Evolutionary conservation across 768 basidiomycete species (phyloP).

Genomic region (Collybiopsis confluens): DNA sequence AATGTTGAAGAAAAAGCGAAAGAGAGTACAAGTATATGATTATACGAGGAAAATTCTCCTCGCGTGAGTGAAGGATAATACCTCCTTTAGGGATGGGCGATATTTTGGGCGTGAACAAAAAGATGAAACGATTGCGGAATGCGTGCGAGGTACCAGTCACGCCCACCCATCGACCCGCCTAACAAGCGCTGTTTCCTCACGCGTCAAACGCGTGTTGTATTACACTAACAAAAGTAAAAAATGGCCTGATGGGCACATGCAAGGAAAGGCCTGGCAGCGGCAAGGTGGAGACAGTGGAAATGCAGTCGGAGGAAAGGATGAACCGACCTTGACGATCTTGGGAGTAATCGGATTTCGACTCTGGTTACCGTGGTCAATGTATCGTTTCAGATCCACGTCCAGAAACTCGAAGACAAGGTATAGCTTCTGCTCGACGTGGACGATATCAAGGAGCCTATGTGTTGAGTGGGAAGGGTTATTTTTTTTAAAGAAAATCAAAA

Average conservation of each 20-base stretch:
- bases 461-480: neutral
- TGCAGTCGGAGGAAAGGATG: constrained; percentile 8
- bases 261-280: no score
- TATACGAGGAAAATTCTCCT: no score
- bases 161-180: no score
- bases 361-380: constrained; percentile 86
- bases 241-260: no score
- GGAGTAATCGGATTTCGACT: constrained; percentile 66
- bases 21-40: no score
- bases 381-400: constrained; percentile 94
- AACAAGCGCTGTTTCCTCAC: constrained; percentile 8
- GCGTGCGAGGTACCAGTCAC: no score
- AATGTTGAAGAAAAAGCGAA: no score
- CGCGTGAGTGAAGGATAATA: no score
- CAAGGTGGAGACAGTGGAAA: constrained; percentile 10
- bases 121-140: no score
- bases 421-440: constrained; percentile 94
- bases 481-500: no score
- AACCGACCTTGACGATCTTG: constrained; percentile 75
- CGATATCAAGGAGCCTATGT: constrained; percentile 88
- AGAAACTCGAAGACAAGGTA: constrained; percentile 98
- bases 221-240: neutral
- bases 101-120: no score
- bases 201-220: constrained; percentile 25
- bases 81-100: no score